A percentile compares a stretch with the other conserved stretches of the same genome.
Evolutionary conservation across 306 rosid species (phyloP).

Genomic region (Trifolium dubium): DNA sequence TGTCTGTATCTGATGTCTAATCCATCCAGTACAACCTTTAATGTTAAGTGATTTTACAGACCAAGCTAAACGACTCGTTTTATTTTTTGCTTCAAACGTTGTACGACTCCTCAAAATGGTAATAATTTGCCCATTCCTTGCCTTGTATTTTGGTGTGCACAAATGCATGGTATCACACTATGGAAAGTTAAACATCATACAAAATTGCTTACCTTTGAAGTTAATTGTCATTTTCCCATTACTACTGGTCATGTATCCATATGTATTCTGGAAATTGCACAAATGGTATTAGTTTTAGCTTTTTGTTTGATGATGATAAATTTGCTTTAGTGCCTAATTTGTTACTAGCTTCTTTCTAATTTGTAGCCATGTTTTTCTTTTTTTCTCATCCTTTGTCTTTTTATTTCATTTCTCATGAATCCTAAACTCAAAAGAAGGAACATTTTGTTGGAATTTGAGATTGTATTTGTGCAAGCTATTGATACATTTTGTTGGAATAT

Average conservation of each 20-base stretch:
- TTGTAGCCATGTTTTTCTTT: not conserved
- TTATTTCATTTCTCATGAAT: not conserved
- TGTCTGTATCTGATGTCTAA: not conserved
- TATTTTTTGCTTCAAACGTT: not conserved
- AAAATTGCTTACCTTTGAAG: not conserved
- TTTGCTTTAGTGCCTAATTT: not conserved
- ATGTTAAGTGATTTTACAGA: not conserved
- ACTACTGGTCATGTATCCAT: not conserved
- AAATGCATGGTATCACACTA: not conserved
- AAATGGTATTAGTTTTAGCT: not conserved
- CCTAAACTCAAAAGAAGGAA: not conserved
- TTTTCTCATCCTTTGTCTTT: not conserved
- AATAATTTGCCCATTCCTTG: not conserved
- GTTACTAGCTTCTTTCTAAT: not conserved
- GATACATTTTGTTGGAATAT: not conserved
- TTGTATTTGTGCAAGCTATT: not conserved
- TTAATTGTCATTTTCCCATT: not conserved
- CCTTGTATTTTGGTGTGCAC: not conserved
- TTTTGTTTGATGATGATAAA: not conserved
- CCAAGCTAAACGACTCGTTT: not conserved
- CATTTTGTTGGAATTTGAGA: slow-evolving; percentile 22
- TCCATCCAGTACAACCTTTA: not conserved
- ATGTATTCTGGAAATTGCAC: not conserved
- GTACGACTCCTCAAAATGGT: not conserved
- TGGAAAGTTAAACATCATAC: not conserved